Conservation (phyloP, 352 stramenopile species). For the Pythium folliculosum region DNA sequence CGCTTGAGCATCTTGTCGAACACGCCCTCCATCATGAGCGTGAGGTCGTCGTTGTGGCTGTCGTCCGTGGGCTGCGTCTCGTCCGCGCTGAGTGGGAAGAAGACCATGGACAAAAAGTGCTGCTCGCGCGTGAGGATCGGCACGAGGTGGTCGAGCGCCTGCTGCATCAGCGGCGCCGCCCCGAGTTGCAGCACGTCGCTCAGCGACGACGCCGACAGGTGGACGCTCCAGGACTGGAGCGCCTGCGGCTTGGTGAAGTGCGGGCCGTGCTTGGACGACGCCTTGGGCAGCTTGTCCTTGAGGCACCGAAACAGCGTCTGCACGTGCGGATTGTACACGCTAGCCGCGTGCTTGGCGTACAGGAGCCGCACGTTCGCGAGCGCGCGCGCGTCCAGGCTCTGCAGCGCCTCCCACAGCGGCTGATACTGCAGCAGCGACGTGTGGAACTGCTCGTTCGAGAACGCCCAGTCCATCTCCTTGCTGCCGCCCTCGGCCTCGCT, state of each 20-base stretch:
- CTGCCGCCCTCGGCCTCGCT: constrained; percentile 30
- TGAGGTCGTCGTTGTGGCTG: constrained; percentile 47
- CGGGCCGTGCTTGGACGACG: constrained; percentile 32
- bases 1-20: constrained; percentile 79
- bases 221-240: constrained; percentile 65
- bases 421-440: constrained; percentile 46
- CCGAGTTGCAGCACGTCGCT: constrained; percentile 46
- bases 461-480: constrained; percentile 64
- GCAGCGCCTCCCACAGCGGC: constrained; percentile 39
- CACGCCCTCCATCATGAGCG: constrained; percentile 58
- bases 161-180: constrained; percentile 60
- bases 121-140: constrained; percentile 60
- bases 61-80: constrained; percentile 20
- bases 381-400: constrained; percentile 45
- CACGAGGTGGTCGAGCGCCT: constrained; percentile 67
- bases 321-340: constrained; percentile 55
- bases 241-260: constrained; percentile 61
- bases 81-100: constrained; percentile 35
- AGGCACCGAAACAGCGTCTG: constrained; percentile 63
- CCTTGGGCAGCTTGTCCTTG: constrained; percentile 57
- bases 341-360: constrained; percentile 55
- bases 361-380: constrained; percentile 40
- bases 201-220: constrained; percentile 61
- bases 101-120: constrained; percentile 40
- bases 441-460: constrained; percentile 67